A percentile compares a stretch with the other conserved stretches of the same genome.
phyloP scores from a whole-genome alignment of 2,329 filamentous ascomycete genomes.

The Exophiala sideris region DNA sequence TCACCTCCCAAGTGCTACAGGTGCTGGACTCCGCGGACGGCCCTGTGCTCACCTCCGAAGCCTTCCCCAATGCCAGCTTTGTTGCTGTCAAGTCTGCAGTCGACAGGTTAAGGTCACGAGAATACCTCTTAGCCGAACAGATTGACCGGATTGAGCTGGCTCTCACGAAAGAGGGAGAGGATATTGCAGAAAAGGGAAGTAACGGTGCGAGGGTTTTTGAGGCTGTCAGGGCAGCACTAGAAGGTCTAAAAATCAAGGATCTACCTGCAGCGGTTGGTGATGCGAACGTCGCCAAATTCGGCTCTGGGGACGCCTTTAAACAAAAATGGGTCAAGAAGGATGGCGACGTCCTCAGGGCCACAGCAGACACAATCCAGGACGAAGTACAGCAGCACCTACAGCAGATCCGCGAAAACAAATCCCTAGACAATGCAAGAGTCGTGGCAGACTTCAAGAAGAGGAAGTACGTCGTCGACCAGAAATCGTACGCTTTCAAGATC shows the following conservation, averaged over 20 bases:
- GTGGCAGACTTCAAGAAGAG: constrained; percentile 84
- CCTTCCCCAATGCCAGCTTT: constrained; percentile 65
- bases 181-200: constrained; percentile 70
- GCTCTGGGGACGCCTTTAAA: constrained; percentile 92
- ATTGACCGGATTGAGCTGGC: constrained; percentile 73
- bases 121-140: constrained; percentile 83
- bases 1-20: constrained; percentile 52
- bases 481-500: constrained; percentile 80
- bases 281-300: constrained; percentile 56
- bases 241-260: constrained; percentile 77
- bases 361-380: constrained; percentile 72
- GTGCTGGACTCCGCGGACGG: constrained; percentile 59
- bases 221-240: constrained; percentile 66
- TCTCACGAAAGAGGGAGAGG: constrained; percentile 71
- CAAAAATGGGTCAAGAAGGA: constrained; percentile 66
- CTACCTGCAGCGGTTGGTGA: constrained; percentile 51
- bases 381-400: constrained; percentile 72
- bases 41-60: constrained; percentile 64
- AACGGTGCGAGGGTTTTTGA: constrained; percentile 82
- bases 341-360: constrained; percentile 53
- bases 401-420: constrained; percentile 66
- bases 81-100: constrained; percentile 78
- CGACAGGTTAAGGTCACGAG: constrained; percentile 77
- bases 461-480: constrained; percentile 80
- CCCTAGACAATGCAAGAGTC: constrained; percentile 69